Evolutionary conservation across 495 filamentous ascomycete species (phyloP), one percentile per base, ranked within the genome.

Genomic region (Aspergillus leporis): DNA sequence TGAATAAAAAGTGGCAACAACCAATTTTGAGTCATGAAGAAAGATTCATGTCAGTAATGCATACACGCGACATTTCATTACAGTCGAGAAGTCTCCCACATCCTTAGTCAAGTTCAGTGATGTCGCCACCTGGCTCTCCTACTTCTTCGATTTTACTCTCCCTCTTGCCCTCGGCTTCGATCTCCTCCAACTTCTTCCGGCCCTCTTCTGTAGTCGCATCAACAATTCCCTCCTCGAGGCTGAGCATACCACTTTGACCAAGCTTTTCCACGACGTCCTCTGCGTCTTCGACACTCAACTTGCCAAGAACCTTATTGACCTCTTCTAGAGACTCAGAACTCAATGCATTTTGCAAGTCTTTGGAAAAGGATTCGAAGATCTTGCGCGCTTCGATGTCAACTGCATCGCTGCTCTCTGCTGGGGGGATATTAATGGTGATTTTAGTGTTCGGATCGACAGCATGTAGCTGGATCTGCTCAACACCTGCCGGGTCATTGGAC

Each of bases 401-500:
- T 14, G 84, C 81, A 22, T 93, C 90, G 12, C 83, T 76, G 64
- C 85, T 90, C 47, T 81, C 76, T 21, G 75, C 65, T 14, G 77
- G 69, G 12, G 90, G 85, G 13, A 97, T 86, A 38, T 74, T 83
- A 74, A 98, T 97, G 73, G 90, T 92, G 67, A 98, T 98, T 51
- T 87, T 86, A 2, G 94, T 97, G 57, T 89, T 90, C 13, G 93
- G 93, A 65, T 98, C 92, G 22, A 98, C 92, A 16, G 94, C 93
- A 69, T 98, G 94, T 22, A 98, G 80, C 75, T 98, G 94, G 65
- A 98, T 98, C 70, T 97, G 93, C 77, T 98, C 93, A n/a, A 95
- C 90, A 10, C 88, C 90, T 12, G 79, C 83, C 14, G 85, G 85
- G 34, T 80, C 85, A 52, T 85, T 85, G 18, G 87, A 82, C 46